Evolutionary conservation across 1,284 basidiomycete species (phyloP), one percentile per base, ranked within the genome.

Genomic region (Agroathelia rolfsii): DNA sequence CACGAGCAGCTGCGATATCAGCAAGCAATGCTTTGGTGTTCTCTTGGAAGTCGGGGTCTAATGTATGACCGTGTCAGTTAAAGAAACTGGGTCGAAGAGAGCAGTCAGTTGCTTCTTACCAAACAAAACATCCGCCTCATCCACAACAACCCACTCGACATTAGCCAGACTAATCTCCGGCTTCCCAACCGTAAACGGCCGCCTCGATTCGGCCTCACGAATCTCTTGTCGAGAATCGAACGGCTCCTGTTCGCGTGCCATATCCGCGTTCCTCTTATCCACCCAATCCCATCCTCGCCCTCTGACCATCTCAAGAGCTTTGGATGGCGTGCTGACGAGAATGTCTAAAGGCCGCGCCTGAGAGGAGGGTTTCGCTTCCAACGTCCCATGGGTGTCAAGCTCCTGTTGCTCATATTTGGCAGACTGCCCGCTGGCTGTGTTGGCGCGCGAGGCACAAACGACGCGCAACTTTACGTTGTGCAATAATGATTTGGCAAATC

Each of bases 121-220:
- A 35, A 90, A 79, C n/a, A 92, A 61, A 19, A 92, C 74, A 49
- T 94, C 88, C 0, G 89, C 86, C 50, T 94, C 88, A 42, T 93
- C 88, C 3, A 92, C 62, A 1, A 90, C 66, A 5, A 93, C 73
- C 84, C 86, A 92, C 47, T 90, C 83, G 1, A 90, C 61, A 28
- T 69, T 66, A 32, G 63, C 64, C 14, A 85, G 54, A 1, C 71
- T 62, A 51, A 82, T 65, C 44, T 73, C 66, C 1, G 71, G 65
- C 28, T 65, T 54, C 6, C 61, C 62, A 12, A 62, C 45, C 32
- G 49, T 53, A 30, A 55, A 60, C 24, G 48, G 52, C 22, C 51
- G 44, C 11, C 19, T 23, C 10, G 32, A 5, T 9, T 37, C 33
- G 20, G 43, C 7, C 49, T 54, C 20, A 45, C 21, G 4, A 22